Evolutionary conservation across 2,329 filamentous ascomycete species (phyloP).

Genomic region (Dactylellina cionopaga): DNA sequence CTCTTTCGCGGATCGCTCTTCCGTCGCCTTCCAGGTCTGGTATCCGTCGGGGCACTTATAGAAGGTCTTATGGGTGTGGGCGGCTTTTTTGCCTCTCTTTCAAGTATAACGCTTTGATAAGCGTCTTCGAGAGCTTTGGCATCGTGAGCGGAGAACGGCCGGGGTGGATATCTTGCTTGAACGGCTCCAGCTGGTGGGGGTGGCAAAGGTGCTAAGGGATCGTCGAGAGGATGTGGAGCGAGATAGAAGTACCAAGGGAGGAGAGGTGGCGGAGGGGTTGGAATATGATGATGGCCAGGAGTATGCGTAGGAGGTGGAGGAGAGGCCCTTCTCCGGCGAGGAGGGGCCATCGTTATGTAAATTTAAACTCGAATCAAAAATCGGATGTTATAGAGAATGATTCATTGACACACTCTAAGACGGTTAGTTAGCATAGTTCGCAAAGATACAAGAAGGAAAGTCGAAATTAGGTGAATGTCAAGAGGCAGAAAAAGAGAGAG

Average conservation of each 20-base stretch:
- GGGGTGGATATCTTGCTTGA: slow-evolving; percentile 70
- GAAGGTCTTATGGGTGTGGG: slow-evolving; percentile 29
- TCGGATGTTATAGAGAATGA: neutral
- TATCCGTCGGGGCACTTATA: slow-evolving; percentile 16
- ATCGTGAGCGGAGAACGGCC: slow-evolving; percentile 81
- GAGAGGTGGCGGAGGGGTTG: slow-evolving; percentile 65
- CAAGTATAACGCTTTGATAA: slow-evolving; percentile 71
- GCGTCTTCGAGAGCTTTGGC: slow-evolving; percentile 81
- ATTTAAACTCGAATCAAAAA: no score
- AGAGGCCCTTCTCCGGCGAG: slow-evolving; percentile 34
- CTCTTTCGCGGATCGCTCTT: slow-evolving; percentile 47
- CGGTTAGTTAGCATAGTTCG: neutral
- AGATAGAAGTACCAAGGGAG: slow-evolving; percentile 85
- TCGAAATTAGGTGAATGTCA: no score
- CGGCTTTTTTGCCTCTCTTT: slow-evolving; percentile 31
- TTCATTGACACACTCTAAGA: neutral
- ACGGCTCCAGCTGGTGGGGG: slow-evolving; percentile 67
- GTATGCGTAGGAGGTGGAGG: slow-evolving; percentile 51
- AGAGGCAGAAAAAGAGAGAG: no score
- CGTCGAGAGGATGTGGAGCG: slow-evolving; percentile 83
- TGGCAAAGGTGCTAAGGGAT: slow-evolving; percentile 77
- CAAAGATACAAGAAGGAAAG: neutral
- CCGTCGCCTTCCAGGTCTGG: slow-evolving; percentile 34
- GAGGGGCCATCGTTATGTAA: slow-evolving; percentile 23
- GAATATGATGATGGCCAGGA: slow-evolving; percentile 49